Base-by-base conservation (phyloP, 371 early-diverging fungal genomes). In the Mortierella sp. region DNA sequence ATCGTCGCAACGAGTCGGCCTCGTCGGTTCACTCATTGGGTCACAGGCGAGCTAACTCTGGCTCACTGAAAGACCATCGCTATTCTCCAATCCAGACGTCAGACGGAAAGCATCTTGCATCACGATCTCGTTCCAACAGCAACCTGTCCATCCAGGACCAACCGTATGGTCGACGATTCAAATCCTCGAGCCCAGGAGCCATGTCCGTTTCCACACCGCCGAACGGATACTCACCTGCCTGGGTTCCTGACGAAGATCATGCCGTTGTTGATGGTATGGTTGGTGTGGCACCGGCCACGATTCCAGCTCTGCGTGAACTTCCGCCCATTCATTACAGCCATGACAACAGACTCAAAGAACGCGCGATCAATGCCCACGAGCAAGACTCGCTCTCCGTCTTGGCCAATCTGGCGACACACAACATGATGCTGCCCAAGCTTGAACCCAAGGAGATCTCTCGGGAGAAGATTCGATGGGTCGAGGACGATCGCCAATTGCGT, bases 401-500 rank as follows among this genome's bases (percentile, higher is more conserved):
- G 6, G 78, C 78, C 13, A 70, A 59, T 51, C 67, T 76, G 27
- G 78, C 78, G 2, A 66, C 78, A 14, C 63, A 76, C 18, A 31
- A 66, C 3, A 13, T 76, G 52, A 26, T 70, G 30, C 53, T 76
- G 13, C 78, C 78, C 18, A 76, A 70, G 38, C 66, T 70, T 12
- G 78, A 70, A 45, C 73, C 79, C 21, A 76, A 80, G 59, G 82
- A 82, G 31, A 68, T 82, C 48, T 72, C 81, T 9, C 73, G 82
- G 61, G 81, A 79, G 23, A 81, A 67, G 45, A 47, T 72, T 19
- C 82, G 82, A 7, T 80, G 74, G 61, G 78, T 82, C 5, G 85
- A 84, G 64, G 85, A 84, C 34, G 67, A 80, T 31, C 67, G 85
- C 45, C 85, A 84, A 53, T 58, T 84, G 53, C 76, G 72, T 31